phyloP scores from a whole-genome alignment of 768 basidiomycete species.

The Lyophyllum atratum region DNA sequence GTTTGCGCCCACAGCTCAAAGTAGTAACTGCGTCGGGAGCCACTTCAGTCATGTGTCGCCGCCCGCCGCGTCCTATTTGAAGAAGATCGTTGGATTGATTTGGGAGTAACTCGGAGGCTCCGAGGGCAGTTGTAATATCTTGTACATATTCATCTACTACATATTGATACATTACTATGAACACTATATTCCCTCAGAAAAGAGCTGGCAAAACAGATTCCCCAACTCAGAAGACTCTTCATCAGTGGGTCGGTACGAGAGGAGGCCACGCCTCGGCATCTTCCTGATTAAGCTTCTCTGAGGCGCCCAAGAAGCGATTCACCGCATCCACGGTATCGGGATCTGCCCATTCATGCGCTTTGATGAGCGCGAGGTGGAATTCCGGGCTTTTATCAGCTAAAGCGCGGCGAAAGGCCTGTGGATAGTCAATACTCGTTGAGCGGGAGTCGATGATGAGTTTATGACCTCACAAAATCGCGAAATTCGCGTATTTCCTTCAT shows the following conservation, averaged over 20 bases:
- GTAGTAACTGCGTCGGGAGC: not conserved
- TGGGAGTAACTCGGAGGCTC: no score
- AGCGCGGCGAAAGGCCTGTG: not conserved
- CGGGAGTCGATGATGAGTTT: not conserved
- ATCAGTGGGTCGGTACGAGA: not conserved
- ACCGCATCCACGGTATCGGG: not conserved
- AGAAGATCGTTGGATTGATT: no score
- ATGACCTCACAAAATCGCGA: not conserved
- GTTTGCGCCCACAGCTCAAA: not conserved
- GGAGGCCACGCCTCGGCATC: not conserved
- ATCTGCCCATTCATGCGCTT: not conserved
- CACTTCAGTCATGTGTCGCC: no score
- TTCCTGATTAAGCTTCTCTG: not conserved
- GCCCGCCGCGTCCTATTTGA: no score
- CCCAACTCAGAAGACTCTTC: not conserved
- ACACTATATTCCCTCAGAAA: not conserved
- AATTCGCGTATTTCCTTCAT: not conserved
- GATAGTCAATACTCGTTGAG: not conserved
- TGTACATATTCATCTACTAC: no score
- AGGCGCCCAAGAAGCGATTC: not conserved
- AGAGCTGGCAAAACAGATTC: not conserved
- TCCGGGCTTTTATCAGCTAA: not conserved
- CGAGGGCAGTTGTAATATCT: no score
- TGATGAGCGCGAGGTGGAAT: not conserved
- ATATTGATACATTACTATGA: no score